Conservation (phyloP, 371 early-diverging fungal genomes). For the Syncephalastrum contaminatum region DNA sequence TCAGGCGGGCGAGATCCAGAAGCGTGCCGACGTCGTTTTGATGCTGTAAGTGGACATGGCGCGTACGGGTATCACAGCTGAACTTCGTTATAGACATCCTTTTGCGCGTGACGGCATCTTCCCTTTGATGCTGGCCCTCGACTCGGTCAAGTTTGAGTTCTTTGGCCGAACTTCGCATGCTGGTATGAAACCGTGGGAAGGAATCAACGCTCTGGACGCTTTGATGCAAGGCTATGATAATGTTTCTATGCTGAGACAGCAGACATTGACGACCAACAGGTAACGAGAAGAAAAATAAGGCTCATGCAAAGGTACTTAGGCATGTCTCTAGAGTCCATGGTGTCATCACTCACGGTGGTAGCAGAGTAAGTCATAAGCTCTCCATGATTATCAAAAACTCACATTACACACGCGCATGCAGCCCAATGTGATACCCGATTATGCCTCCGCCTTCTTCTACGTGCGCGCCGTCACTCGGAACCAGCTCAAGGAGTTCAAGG, state of each 20-base stretch:
- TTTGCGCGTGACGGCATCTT: slow-evolving; percentile 26
- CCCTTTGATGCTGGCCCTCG: slow-evolving; percentile 41
- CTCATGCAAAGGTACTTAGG: background rate
- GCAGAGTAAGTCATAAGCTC: slow-evolving; percentile 47
- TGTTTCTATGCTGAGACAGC: slow-evolving; percentile 70
- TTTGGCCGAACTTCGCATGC: slow-evolving; percentile 70
- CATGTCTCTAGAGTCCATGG: slow-evolving; percentile 61
- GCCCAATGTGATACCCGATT: slow-evolving; percentile 49
- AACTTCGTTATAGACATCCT: slow-evolving; percentile 22
- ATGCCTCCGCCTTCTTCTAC: slow-evolving; percentile 49
- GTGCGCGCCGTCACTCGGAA: slow-evolving; percentile 54
- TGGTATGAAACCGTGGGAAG: slow-evolving; percentile 58
- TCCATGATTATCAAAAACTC: no score
- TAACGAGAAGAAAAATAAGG: slow-evolving; percentile 7
- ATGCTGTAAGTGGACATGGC: slow-evolving; percentile 59
- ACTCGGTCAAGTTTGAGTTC: slow-evolving; percentile 50
- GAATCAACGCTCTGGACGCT: slow-evolving; percentile 77
- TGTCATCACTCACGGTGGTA: slow-evolving; percentile 69
- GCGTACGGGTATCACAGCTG: background rate
- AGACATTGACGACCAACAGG: slow-evolving; percentile 57
- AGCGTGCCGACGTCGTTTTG: slow-evolving; percentile 62
- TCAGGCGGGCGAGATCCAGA: slow-evolving; percentile 57
- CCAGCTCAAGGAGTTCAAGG: slow-evolving; percentile 49
- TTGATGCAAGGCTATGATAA: slow-evolving; percentile 58
- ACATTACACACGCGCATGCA: slow-evolving; percentile 5